These are phyloP conservation scores for Kwoniella sp. DNA, from an alignment of 768 basidiomycete species.

Conservation along the genomic window DNA sequence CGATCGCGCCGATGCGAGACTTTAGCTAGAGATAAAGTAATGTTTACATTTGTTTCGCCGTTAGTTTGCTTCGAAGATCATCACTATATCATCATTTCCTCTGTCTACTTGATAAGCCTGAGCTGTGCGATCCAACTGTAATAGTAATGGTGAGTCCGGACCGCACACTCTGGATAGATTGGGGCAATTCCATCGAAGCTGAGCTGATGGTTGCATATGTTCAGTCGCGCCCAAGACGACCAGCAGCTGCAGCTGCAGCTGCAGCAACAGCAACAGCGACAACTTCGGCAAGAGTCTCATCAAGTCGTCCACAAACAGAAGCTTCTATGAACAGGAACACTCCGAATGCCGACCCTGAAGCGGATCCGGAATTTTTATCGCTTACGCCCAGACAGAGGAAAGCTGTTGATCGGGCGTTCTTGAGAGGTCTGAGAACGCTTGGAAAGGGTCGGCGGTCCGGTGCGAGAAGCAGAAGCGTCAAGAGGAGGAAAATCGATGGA, in stretches of 20 bases:
- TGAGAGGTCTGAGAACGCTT: constrained; percentile 27
- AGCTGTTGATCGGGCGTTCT: constrained; percentile 47
- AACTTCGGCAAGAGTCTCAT: not conserved
- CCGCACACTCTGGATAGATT: no score
- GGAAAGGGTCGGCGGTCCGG: not conserved
- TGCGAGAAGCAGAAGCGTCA: constrained; percentile 13
- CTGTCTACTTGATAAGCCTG: no score
- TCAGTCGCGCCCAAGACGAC: constrained; percentile 15
- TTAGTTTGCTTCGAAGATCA: not conserved
- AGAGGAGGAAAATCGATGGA: constrained; percentile 28
- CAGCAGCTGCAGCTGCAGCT: not conserved
- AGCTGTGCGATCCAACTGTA: no score
- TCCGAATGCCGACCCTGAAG: constrained; percentile 20
- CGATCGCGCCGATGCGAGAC: not conserved
- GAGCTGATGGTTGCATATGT: not conserved
- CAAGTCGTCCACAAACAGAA: not conserved
- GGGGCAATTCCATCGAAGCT: not conserved
- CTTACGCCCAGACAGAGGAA: constrained; percentile 33
- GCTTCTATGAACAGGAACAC: not conserved
- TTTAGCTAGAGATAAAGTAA: not conserved
- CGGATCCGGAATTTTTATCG: constrained; percentile 45
- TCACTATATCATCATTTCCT: no score
- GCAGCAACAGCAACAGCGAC: no score
- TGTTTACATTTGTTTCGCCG: no score
- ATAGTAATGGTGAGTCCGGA: no score